Evolutionary conservation across 108 stramenopile genomes (phyloP).

Genomic region (Aurantiochytrium sp.): DNA sequence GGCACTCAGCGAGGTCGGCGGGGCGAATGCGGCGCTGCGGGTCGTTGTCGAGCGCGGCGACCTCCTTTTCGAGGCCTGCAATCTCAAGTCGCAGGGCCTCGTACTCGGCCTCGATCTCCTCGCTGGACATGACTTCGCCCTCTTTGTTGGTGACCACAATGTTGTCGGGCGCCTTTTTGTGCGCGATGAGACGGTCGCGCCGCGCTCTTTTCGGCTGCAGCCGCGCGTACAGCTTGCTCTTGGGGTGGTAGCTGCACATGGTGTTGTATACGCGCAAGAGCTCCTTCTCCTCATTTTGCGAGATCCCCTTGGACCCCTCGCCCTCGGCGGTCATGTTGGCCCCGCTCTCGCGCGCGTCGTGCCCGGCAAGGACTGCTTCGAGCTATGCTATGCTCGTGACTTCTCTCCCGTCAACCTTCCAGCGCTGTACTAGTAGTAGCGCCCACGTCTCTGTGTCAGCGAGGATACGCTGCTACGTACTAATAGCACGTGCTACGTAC

Average conservation of each 20-base stretch:
- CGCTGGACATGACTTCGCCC: not conserved
- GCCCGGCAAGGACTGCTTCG: not conserved
- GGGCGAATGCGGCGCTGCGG: slow-evolving; percentile 31
- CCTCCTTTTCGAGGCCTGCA: not conserved
- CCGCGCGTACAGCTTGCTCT: slow-evolving; percentile 40
- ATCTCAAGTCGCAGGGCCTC: not conserved
- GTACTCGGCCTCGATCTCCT: slow-evolving; percentile 42
- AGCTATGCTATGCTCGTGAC: no score
- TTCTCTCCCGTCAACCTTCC: no score
- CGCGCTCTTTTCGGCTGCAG: slow-evolving; percentile 40
- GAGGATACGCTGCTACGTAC: no score
- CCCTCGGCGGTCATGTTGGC: not conserved
- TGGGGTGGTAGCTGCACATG: slow-evolving; percentile 57
- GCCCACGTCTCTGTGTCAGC: no score
- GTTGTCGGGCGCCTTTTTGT: slow-evolving; percentile 35
- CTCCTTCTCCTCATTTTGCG: slow-evolving; percentile 55
- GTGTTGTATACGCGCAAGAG: slow-evolving; percentile 58
- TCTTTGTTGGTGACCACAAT: slow-evolving; percentile 41
- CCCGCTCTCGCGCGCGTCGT: not conserved
- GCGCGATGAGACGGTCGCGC: not conserved
- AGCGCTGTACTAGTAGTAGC: no score
- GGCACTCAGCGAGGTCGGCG: slow-evolving; percentile 62
- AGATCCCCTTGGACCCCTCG: slow-evolving; percentile 32
- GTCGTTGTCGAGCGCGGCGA: slow-evolving; percentile 4
- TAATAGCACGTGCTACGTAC: no score